Conservation (phyloP, 2,329 filamentous ascomycete genomes). For the Fusarium sp. region DNA sequence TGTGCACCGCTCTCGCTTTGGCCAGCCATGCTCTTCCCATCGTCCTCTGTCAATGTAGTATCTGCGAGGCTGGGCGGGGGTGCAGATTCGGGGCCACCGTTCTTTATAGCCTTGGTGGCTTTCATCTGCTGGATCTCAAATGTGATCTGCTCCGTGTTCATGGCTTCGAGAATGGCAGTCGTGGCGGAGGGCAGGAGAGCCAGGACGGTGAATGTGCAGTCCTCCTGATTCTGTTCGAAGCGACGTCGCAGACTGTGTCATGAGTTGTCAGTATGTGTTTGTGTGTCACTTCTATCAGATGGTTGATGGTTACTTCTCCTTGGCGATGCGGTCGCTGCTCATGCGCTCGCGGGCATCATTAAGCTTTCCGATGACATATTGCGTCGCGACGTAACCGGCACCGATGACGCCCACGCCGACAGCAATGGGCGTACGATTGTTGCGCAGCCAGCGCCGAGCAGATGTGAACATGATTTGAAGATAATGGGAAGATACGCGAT, state of each 20-base stretch:
- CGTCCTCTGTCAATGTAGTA: conserved; percentile 83
- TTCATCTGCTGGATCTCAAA: conserved; percentile 96
- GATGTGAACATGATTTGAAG: conserved; percentile 66
- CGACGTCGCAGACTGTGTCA: conserved; percentile 80
- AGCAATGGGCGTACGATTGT: conserved; percentile 89
- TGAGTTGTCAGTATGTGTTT: background rate
- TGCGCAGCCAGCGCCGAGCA: conserved; percentile 88
- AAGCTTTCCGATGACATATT: conserved; percentile 92
- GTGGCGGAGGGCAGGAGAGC: conserved; percentile 92
- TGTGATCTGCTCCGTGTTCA: conserved; percentile 92
- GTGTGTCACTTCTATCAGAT: background rate
- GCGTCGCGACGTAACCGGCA: conserved; percentile 88
- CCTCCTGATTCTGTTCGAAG: conserved; percentile 98
- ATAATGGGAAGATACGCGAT: background rate
- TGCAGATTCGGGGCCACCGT: conserved; percentile 62
- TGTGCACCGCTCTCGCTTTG: conserved; percentile 83
- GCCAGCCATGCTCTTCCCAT: conserved; percentile 78
- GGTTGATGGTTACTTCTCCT: conserved; percentile 79
- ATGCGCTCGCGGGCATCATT: conserved; percentile 94
- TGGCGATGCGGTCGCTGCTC: conserved; percentile 93
- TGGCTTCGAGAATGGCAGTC: conserved; percentile 83
- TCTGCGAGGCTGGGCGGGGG: conserved; percentile 68
- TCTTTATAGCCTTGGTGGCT: conserved; percentile 67
- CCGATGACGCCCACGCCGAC: conserved; percentile 88
- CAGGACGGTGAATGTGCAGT: conserved; percentile 98